Base-by-base conservation (phyloP, 1,284 basidiomycete species). In the Porodaedalea pini region DNA sequence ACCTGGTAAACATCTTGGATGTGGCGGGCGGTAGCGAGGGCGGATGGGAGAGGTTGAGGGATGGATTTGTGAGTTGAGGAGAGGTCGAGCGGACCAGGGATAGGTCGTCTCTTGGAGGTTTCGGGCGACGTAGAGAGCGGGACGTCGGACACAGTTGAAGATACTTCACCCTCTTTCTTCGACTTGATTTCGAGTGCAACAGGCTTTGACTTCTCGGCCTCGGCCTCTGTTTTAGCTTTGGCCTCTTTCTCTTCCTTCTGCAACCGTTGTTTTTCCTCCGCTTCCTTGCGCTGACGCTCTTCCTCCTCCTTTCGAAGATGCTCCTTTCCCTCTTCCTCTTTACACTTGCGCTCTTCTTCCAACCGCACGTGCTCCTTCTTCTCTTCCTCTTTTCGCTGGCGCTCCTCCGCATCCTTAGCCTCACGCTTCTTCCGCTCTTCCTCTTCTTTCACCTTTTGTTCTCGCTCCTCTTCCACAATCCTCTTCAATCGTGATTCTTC, bases 1-100 rank as follows among this genome's bases (percentile, higher is more conserved):
- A 98, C 81, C 56, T 81, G 76, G 41, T 77, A 79, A 52, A 99
- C 79, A 71, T 96, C 88, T 59, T 93, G 87, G 64, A 99, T 97
- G 59, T 83, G 79, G 45, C 85, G 81, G 32, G 92, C 92, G 29
- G 85, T 84, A 34, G 83, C 79, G 37, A 91, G 78, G 6, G 88
- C 86, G 40, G 86, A 88, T 15, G 81, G 81, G 29, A 82, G 78
- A 41, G 85, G 73, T 19, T 69, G 73, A 39, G 76, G 67, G 50
- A 78, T 70, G 44, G 69, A 66, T 63, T 73, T 80, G 54, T 70
- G 68, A 34, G 78, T 68, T 17, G 72, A 73, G 8, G 81, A 78
- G 54, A 91, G 79, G 65, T 93, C 86, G 41, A 94, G 81, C 45
- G 83, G 84, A 52, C 85, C 85, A 51, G 90, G 89, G 19, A 68